Conservation (phyloP, 495 filamentous ascomycete genomes). For the Parathielavia appendiculata region DNA sequence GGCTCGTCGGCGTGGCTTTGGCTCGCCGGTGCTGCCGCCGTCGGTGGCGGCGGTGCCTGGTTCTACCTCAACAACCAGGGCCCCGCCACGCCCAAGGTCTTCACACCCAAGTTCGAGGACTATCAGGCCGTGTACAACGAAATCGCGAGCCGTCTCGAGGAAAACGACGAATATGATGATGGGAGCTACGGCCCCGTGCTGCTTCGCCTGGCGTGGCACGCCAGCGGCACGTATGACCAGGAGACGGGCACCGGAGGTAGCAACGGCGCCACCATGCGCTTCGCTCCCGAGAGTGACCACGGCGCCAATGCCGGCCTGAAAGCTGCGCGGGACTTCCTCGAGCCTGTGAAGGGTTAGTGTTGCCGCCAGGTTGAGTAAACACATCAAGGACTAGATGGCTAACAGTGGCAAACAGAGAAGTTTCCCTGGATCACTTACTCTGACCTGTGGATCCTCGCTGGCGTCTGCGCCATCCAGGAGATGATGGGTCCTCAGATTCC, state of each 20-base stretch:
- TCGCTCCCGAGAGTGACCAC: conserved; percentile 84
- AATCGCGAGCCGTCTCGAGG: conserved; percentile 70
- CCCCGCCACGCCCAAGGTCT: conserved; percentile 48
- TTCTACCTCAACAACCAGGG: conserved; percentile 54
- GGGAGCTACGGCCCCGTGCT: conserved; percentile 92
- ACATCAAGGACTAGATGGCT: conserved; percentile 21
- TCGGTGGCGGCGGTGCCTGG: conserved; percentile 61
- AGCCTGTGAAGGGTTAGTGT: conserved; percentile 71
- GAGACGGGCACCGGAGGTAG: conserved; percentile 86
- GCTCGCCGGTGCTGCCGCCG: conserved; percentile 49
- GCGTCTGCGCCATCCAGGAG: conserved; percentile 86
- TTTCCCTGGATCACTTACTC: conserved; percentile 96
- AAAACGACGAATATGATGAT: conserved; percentile 94
- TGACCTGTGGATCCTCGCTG: conserved; percentile 91
- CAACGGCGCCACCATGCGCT: conserved; percentile 98
- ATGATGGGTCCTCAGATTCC: conserved; percentile 85
- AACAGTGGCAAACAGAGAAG: conserved; percentile 50
- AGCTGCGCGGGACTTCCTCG: conserved; percentile 83
- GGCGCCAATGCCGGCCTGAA: conserved; percentile 92
- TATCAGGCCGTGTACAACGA: conserved; percentile 96
- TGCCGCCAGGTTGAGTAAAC: too few species aligned
- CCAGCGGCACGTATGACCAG: conserved; percentile 83
- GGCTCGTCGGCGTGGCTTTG: conserved; percentile 41
- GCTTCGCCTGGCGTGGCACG: conserved; percentile 81
- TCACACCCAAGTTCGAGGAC: conserved; percentile 74